Conservation (phyloP, 352 stramenopile species). For the Phytophthora pinifolia region DNA sequence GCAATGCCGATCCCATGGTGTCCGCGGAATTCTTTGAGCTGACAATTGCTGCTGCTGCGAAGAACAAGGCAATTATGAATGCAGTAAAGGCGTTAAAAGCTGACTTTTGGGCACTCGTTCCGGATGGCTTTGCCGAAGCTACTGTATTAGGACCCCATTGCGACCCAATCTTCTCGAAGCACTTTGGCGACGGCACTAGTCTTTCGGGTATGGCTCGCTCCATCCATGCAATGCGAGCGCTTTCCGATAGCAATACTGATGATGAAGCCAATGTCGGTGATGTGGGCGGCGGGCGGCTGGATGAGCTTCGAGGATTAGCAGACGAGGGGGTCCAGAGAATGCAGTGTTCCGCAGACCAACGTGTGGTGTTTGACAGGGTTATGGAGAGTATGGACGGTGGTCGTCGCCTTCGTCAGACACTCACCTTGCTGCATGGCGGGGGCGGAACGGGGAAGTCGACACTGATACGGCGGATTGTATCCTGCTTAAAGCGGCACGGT, state of each 20-base stretch:
- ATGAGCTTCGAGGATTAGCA: not conserved
- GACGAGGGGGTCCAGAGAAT: not conserved
- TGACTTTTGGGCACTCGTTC: constrained; percentile 2
- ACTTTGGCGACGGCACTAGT: not conserved
- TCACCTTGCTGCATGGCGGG: constrained; percentile 12
- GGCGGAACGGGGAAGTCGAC: constrained; percentile 14
- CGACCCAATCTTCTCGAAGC: not conserved
- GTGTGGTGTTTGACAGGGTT: constrained; percentile 4
- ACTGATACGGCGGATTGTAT: not conserved
- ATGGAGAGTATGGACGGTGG: constrained; percentile 1
- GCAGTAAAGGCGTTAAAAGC: not conserved
- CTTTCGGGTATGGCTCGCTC: not conserved
- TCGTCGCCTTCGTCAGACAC: not conserved
- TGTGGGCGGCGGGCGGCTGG: no score
- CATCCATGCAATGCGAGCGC: constrained; percentile 1
- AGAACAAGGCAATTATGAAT: not conserved
- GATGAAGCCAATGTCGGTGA: no score
- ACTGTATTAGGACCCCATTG: not conserved
- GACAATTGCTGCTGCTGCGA: no score
- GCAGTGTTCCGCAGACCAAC: constrained; percentile 10
- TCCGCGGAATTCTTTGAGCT: no score
- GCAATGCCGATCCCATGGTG: no score
- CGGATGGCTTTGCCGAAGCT: not conserved
- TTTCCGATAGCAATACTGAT: no score
- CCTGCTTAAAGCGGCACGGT: not conserved